Percentiles rank a stretch among this genome's conserved stretches.
Conservation (phyloP, 2,329 filamentous ascomycete genomes). For the Curvularia sp. region DNA sequence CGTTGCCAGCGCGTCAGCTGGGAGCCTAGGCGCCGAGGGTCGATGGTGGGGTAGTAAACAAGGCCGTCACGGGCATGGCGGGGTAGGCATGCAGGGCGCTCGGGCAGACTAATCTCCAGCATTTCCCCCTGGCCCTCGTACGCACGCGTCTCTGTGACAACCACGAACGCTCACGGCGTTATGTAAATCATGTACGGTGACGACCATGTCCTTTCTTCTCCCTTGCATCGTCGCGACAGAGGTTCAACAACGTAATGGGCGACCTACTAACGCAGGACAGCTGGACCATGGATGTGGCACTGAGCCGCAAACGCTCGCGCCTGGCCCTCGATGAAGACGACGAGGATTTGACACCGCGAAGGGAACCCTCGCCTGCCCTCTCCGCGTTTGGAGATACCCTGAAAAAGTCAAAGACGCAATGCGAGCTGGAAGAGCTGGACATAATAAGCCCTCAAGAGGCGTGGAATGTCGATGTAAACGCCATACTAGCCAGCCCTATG, state of each 20-base stretch:
- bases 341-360: constrained; percentile 27
- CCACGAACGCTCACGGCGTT: constrained; percentile 11
- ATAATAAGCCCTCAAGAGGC: constrained; percentile 38
- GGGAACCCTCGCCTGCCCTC: constrained; percentile 31
- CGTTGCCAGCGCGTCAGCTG: constrained; percentile 15
- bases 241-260: constrained; percentile 22
- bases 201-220: constrained; percentile 11
- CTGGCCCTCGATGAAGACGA: constrained; percentile 35
- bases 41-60: constrained; percentile 16
- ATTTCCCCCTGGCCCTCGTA: not conserved
- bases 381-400: constrained; percentile 33
- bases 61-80: constrained; percentile 12
- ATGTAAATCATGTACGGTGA: constrained; percentile 12
- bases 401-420: constrained; percentile 47
- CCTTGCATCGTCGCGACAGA: not conserved
- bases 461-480: constrained; percentile 43
- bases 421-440: constrained; percentile 47
- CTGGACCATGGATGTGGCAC: constrained; percentile 39
- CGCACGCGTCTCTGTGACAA: constrained; percentile 35
- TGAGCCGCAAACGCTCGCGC: constrained; percentile 47
- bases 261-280: constrained; percentile 23
- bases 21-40: constrained; percentile 23
- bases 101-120: constrained; percentile 5
- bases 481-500: constrained; percentile 40
- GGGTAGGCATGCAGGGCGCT: constrained; percentile 19